Base-by-base conservation (phyloP, 2,329 filamentous ascomycete species). In the Davidsoniella eucalypti region DNA sequence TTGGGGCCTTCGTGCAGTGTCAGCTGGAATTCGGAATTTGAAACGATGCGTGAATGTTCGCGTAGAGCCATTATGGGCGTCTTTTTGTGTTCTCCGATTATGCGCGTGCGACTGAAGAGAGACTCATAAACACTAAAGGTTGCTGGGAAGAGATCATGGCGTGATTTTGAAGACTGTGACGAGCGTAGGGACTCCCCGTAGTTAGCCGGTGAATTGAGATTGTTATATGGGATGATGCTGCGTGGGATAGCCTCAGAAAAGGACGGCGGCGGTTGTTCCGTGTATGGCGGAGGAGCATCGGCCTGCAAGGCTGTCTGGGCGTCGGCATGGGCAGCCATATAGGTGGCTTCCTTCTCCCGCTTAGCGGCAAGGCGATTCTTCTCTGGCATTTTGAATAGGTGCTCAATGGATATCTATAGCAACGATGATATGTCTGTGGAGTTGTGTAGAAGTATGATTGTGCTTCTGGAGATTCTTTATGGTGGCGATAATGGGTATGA, bases 71-170 rank as follows among this genome's bases (percentile, higher is more conserved):
- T 23, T 5, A 51, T 17, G 18, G 49, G 44, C 10, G 47, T 45
- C 23, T 42, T 21, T 23, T 49, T 43, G 38, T 52, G 53, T 7
- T 40, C 25, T 16, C 50, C 53, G 12, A 54, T 52, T 26, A 36
- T 40, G 23, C 47, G 40, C 7, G 47, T 50, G 17, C 47, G 36
- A 7, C 45, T 47, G 44, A 49, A 40, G 5, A 46, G 44, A 18
- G 18, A 33, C 29, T 52, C 50, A 26, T 54, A 54, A 29, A 54
- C 37, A 16, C 29, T 26, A 37, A 54, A 54, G 5, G 26, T 46
- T 7, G 41, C 6, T 16, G 53, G 53, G 33, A 54, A 54, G 18
- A 52, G 16, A 18, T 51, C 38, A 12, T 23, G 44, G 14, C 29
- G 16, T 37, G 23, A 29, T 10, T 18, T 7, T 12, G 42, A n/a